A percentile compares a stretch with the other conserved stretches of the same genome.
Evolutionary conservation across 1,139 yeast species (phyloP).

Genomic region (Pichia sp.): DNA sequence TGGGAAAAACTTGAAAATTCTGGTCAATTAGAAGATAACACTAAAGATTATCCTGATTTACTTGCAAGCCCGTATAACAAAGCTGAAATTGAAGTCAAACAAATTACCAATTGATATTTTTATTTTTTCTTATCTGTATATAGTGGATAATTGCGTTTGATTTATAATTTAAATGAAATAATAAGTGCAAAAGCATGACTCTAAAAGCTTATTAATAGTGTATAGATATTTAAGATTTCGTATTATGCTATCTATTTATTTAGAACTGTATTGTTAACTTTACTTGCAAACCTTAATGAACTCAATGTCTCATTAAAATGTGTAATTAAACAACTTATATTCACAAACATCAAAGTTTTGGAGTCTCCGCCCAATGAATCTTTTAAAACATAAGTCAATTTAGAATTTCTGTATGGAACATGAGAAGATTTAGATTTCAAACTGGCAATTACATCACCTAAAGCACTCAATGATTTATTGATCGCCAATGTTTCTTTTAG

Average conservation of each 20-base stretch:
- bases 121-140: too few relatives aligned
- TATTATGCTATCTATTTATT: not conserved
- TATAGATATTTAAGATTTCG: too few relatives aligned
- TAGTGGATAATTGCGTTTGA: too few relatives aligned
- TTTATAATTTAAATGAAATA: too few relatives aligned
- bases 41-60: slow-evolving; percentile 24
- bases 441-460: slow-evolving; percentile 87
- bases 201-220: too few relatives aligned
- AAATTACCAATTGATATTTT: slow-evolving; percentile 5
- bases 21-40: slow-evolving; percentile 37
- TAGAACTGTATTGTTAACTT: slow-evolving; percentile 54
- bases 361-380: slow-evolving; percentile 82
- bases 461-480: slow-evolving; percentile 78
- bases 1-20: slow-evolving; percentile 44
- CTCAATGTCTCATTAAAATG: slow-evolving; percentile 75
- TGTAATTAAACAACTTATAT: slow-evolving; percentile 60
- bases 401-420: slow-evolving; percentile 50
- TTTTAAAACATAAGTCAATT: slow-evolving; percentile 75
- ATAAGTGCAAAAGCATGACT: too few relatives aligned
- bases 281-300: slow-evolving; percentile 84
- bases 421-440: slow-evolving; percentile 38
- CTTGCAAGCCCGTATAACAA: slow-evolving; percentile 22
- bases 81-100: slow-evolving; percentile 15
- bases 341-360: slow-evolving; percentile 91
- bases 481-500: slow-evolving; percentile 85